These are phyloP conservation scores for Colletotrichum endophyticum DNA, from an alignment of 2,329 filamentous ascomycete species.

Conservation along the genomic window DNA sequence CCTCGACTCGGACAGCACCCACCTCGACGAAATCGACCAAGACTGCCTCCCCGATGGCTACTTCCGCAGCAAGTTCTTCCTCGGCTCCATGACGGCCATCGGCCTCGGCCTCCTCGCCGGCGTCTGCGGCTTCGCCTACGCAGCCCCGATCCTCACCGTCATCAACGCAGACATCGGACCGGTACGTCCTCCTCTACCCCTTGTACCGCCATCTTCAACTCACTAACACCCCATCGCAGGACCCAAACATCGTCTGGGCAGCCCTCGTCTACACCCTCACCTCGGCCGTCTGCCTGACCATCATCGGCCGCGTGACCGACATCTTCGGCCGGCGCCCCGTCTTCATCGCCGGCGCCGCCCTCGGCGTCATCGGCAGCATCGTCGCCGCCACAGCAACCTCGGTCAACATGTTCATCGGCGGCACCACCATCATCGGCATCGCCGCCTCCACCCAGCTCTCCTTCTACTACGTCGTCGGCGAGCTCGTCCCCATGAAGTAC, in stretches of 20 bases:
- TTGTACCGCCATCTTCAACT: neutral
- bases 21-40: slow-evolving; percentile 24
- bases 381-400: slow-evolving; percentile 38
- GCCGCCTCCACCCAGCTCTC: slow-evolving; percentile 40
- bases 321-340: slow-evolving; percentile 33
- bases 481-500: slow-evolving; percentile 42
- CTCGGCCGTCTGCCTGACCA: slow-evolving; percentile 28
- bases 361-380: slow-evolving; percentile 40
- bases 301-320: slow-evolving; percentile 30
- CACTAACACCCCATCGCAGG: neutral
- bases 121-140: slow-evolving; percentile 30
- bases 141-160: slow-evolving; percentile 23
- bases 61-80: slow-evolving; percentile 29
- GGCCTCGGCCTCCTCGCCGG: slow-evolving; percentile 29
- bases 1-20: neutral
- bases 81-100: slow-evolving; percentile 28
- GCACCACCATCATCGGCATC: slow-evolving; percentile 39
- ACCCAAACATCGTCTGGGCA: slow-evolving; percentile 31
- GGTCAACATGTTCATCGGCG: slow-evolving; percentile 39
- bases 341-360: slow-evolving; percentile 29
- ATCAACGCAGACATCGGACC: slow-evolving; percentile 39
- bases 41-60: slow-evolving; percentile 26
- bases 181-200: neutral
- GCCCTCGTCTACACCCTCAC: slow-evolving; percentile 32
- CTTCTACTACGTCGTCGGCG: slow-evolving; percentile 39